Evolutionary conservation across 108 stramenopile species (phyloP).

Genomic region (Discostella pseudostelligera): DNA sequence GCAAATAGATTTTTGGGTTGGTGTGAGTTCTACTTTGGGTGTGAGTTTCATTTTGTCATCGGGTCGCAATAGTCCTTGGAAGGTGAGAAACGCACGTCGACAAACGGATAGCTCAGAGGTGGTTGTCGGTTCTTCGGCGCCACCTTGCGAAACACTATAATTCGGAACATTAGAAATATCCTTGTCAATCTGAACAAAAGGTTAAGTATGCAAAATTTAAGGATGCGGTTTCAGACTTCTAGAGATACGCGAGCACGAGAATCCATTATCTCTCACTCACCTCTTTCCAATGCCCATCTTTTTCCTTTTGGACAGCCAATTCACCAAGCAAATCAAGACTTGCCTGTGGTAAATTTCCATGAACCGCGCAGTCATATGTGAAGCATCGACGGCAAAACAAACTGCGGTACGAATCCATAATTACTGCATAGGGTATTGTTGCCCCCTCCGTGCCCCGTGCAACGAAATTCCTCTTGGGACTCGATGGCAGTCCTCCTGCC

Average conservation of each 20-base stretch:
- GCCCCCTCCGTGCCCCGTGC: not conserved
- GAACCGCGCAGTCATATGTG: conserved; percentile 65
- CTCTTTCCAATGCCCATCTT: conserved; percentile 54
- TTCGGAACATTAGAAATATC: not conserved
- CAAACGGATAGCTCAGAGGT: not conserved
- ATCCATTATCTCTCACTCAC: conserved; percentile 5
- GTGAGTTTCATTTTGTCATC: not conserved
- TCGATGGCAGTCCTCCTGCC: not conserved
- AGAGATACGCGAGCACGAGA: too few species aligned
- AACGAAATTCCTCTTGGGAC: not conserved
- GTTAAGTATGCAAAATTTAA: too few species aligned
- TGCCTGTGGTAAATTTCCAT: conserved; percentile 48
- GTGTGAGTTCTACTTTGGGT: conserved; percentile 28
- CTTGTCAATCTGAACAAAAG: not conserved
- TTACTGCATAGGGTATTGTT: conserved; percentile 32
- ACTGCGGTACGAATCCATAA: conserved; percentile 55
- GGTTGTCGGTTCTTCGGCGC: not conserved
- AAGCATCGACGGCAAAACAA: conserved; percentile 73
- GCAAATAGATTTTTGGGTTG: conserved; percentile 41
- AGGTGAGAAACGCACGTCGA: not conserved
- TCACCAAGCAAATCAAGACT: conserved; percentile 43
- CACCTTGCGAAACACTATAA: not conserved
- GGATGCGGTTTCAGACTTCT: too few species aligned
- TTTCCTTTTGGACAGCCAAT: conserved; percentile 46
- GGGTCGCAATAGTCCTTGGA: not conserved